These are phyloP conservation scores for Cymbidium sinense DNA, from an alignment of 106 monocot species.

Conservation along the genomic window DNA sequence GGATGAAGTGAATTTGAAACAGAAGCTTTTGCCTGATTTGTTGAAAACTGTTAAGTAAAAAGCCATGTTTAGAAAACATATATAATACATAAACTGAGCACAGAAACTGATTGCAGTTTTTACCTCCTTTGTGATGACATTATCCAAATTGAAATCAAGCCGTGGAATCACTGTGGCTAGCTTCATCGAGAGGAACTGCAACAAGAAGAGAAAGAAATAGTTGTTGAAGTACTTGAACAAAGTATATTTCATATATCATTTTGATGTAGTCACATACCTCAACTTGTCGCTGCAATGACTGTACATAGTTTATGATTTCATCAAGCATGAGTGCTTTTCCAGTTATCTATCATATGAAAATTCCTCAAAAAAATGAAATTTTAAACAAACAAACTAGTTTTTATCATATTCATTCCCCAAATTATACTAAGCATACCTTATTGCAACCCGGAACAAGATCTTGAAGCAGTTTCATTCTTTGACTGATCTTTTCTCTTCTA, in stretches of 20 bases:
- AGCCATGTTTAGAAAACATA: too few species aligned
- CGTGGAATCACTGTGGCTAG: constrained; percentile 41
- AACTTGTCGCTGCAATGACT: constrained; percentile 42
- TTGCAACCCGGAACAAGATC: constrained; percentile 45
- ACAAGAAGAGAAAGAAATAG: not conserved
- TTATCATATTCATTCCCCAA: not conserved
- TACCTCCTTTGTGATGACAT: constrained; percentile 53
- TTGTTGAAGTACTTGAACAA: not conserved
- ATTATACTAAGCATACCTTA: constrained; percentile 18
- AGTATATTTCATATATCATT: not conserved
- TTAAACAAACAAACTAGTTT: not conserved
- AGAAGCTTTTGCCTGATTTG: too few species aligned
- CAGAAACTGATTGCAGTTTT: too few species aligned
- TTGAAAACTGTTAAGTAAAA: too few species aligned
- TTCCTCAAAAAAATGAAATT: not conserved
- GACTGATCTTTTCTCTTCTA: constrained; percentile 30
- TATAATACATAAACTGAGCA: too few species aligned
- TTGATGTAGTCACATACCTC: constrained; percentile 12
- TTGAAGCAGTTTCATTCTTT: constrained; percentile 40
- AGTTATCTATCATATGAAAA: constrained; percentile 14
- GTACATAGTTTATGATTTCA: constrained; percentile 60
- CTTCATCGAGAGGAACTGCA: constrained; percentile 78
- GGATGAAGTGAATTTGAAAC: too few species aligned
- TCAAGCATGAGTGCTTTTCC: constrained; percentile 54
- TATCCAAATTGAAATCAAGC: constrained; percentile 36